Conservation (phyloP, 208 protist genomes). For the Trichomonas vaginalis region DNA sequence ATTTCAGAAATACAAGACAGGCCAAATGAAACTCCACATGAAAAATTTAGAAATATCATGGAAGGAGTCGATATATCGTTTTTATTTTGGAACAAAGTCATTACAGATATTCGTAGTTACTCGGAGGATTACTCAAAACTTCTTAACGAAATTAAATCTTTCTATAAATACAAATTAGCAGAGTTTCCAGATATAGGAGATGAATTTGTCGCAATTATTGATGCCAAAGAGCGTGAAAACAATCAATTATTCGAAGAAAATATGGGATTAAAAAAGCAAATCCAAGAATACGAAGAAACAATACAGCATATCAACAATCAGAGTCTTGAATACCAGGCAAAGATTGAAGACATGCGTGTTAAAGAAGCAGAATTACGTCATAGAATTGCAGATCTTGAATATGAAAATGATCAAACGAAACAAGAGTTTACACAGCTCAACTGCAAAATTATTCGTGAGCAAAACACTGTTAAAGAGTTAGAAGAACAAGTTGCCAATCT, state of each 20-base stretch:
- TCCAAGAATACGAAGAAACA: not conserved
- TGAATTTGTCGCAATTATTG: not conserved
- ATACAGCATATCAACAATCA: not conserved
- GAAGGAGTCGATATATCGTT: not conserved
- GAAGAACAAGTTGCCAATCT: not conserved
- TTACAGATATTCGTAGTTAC: not conserved
- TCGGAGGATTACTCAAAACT: not conserved
- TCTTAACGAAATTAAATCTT: not conserved
- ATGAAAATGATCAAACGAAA: not conserved
- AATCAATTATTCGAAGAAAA: not conserved
- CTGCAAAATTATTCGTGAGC: not conserved
- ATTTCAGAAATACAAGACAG: not conserved
- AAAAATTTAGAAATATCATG: not conserved
- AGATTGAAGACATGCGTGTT: not conserved
- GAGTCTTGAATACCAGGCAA: not conserved
- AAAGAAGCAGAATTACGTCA: not conserved
- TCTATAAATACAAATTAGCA: not conserved
- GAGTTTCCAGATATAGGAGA: not conserved
- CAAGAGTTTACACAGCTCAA: not conserved
- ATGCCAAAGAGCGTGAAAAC: not conserved
- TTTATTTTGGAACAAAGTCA: not conserved
- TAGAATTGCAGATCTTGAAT: not conserved
- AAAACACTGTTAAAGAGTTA: not conserved
- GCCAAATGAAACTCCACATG: not conserved
- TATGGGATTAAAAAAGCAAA: not conserved